Evolutionary conservation across 2,329 filamentous ascomycete species (phyloP).

Genomic region (Xylariaceae sp.): DNA sequence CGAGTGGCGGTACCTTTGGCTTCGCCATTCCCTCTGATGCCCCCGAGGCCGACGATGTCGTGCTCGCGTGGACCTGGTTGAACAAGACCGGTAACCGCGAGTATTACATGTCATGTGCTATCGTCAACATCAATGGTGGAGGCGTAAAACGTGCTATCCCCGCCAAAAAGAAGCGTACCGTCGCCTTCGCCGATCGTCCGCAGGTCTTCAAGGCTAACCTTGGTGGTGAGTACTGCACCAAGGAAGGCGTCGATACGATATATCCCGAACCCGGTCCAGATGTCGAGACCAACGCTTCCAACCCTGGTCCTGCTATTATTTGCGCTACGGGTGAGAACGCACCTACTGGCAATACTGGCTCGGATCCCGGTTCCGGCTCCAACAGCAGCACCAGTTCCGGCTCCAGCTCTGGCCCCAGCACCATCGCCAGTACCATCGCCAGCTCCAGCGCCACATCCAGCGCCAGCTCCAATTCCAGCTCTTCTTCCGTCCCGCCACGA

Average conservation of each 20-base stretch:
- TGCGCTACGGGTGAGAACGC: conserved; percentile 26
- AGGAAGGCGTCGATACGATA: conserved; percentile 54
- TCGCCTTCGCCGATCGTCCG: conserved; percentile 55
- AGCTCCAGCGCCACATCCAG: conserved; percentile 11
- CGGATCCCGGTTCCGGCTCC: conserved; percentile 35
- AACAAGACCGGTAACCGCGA: conserved; percentile 74
- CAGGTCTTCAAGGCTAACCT: conserved; percentile 70
- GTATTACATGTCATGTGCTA: conserved; percentile 84
- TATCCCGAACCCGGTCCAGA: conserved; percentile 64
- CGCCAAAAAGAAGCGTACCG: conserved; percentile 31
- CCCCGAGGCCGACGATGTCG: conserved; percentile 51
- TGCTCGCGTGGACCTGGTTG: conserved; percentile 76
- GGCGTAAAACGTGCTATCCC: conserved; percentile 27
- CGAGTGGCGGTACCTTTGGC: conserved; percentile 48
- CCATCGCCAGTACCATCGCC: conserved; percentile 25
- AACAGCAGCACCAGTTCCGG: conserved; percentile 29
- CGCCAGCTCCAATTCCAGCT: conserved; percentile 28
- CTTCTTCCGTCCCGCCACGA: conserved; percentile 21
- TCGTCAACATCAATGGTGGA: conserved; percentile 55
- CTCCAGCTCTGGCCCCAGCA: conserved; percentile 29
- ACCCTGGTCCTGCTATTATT: conserved; percentile 37
- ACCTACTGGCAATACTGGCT: conserved; percentile 20
- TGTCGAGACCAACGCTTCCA: conserved; percentile 39
- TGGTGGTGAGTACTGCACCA: conserved; percentile 51
- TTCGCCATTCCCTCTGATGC: conserved; percentile 65